A percentile compares a stretch with the other conserved stretches of the same genome.
phyloP scores from a whole-genome alignment of 768 basidiomycete genomes.

The Arthromyces matolae region DNA sequence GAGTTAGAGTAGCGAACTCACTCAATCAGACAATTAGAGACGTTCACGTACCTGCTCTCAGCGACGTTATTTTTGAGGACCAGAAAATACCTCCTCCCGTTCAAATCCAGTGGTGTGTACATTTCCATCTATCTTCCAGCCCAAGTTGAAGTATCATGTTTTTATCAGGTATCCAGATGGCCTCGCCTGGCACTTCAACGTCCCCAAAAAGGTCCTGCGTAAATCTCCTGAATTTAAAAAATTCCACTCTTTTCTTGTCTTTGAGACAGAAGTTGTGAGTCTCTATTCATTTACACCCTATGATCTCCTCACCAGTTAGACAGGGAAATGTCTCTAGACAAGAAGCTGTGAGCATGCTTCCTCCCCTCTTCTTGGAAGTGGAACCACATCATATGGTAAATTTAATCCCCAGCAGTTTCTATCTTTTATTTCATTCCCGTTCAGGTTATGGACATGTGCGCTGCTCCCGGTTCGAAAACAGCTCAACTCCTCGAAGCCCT shows the following conservation, averaged over 20 bases:
- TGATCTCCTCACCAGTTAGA: not conserved
- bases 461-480: conserved; percentile 97
- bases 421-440: conserved; percentile 6
- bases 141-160: conserved; percentile 10
- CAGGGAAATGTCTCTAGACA: conserved; percentile 95
- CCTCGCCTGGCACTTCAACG: conserved; percentile 96
- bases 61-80: conserved; percentile 71
- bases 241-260: conserved; percentile 95
- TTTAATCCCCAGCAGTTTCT: too few species aligned
- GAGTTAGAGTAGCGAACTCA: conserved; percentile 55
- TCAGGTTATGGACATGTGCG: conserved; percentile 95
- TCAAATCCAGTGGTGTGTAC: conserved; percentile 76
- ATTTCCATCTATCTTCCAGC: conserved; percentile 1
- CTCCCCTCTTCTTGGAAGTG: conserved; percentile 92
- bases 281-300: not conserved
- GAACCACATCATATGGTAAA: conserved; percentile 79
- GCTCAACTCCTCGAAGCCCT: conserved; percentile 95
- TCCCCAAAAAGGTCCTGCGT: conserved; percentile 82
- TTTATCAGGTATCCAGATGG: conserved; percentile 83
- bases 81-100: conserved; percentile 73
- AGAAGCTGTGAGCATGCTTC: conserved; percentile 99
- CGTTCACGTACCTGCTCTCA: conserved; percentile 74
- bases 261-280: conserved; percentile 94
- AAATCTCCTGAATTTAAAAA: conserved; percentile 88
- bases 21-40: conserved; percentile 78